Evolutionary conservation across 805 yeast genomes (phyloP).

Genomic region (Schwanniomyces yamadae): DNA sequence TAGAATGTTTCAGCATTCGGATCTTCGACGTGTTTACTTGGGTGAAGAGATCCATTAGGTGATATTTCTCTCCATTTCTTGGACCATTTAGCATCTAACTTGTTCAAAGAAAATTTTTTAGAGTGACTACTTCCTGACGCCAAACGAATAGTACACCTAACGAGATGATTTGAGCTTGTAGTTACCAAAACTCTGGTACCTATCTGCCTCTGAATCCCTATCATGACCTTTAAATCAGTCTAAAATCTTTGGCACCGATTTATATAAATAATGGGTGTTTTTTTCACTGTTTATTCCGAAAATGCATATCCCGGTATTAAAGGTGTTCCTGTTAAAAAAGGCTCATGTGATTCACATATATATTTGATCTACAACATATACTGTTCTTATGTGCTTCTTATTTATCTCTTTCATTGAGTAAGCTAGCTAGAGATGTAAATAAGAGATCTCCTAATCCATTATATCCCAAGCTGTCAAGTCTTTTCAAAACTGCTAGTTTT

Average conservation of each 20-base stretch:
- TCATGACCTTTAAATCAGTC: too few species aligned
- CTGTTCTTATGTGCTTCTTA: background rate
- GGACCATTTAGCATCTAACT: slow-evolving; percentile 55
- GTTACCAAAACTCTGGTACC: background rate
- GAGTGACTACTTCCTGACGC: background rate
- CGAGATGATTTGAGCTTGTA: background rate
- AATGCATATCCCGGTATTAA: background rate
- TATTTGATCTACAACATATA: background rate
- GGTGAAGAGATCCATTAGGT: slow-evolving; percentile 35
- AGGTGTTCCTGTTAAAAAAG: background rate
- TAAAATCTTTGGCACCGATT: background rate
- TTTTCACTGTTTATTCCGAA: too few species aligned
- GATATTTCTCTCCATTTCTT: slow-evolving; percentile 43
- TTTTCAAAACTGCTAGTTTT: slow-evolving; percentile 42
- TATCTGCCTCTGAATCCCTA: background rate
- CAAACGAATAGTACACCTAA: background rate
- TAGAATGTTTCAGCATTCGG: slow-evolving; percentile 41
- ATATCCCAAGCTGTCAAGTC: slow-evolving; percentile 45
- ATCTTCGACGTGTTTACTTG: slow-evolving; percentile 21
- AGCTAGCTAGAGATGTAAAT: slow-evolving; percentile 53
- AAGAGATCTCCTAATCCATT: slow-evolving; percentile 49
- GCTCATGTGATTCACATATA: too few species aligned
- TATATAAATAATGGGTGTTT: too few species aligned
- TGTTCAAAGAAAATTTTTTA: slow-evolving; percentile 12
- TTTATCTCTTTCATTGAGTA: slow-evolving; percentile 23